Evolutionary conservation across 1,284 basidiomycete genomes (phyloP).

Genomic region (Paramarasmius palmivorus): DNA sequence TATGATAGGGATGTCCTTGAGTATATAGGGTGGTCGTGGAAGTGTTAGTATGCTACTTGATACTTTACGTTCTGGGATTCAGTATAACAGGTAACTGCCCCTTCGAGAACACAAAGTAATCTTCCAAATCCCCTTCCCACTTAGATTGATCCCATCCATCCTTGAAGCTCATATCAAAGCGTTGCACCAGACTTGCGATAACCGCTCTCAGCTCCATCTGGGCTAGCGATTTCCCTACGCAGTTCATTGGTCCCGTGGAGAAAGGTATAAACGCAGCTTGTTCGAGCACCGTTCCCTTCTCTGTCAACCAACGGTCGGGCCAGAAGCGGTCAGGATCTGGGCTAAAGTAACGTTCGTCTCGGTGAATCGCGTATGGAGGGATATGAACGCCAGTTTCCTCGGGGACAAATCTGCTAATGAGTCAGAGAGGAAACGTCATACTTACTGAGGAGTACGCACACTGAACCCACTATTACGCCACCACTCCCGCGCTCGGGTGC

Average conservation of each 20-base stretch:
- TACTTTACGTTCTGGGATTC: too few relatives aligned
- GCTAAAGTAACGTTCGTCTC: conserved; percentile 7
- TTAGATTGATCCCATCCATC: too few relatives aligned
- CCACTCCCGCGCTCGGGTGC: conserved; percentile 15
- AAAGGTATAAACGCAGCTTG: conserved; percentile 23
- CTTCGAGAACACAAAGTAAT: too few relatives aligned
- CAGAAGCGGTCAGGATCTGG: conserved; percentile 4
- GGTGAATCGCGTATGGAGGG: conserved; percentile 11
- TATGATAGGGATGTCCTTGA: too few relatives aligned
- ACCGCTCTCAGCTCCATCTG: conserved; percentile 2
- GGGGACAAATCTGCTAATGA: conserved; percentile 16
- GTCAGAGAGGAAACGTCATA: too few relatives aligned
- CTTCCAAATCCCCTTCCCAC: too few relatives aligned
- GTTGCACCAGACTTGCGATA: neutral
- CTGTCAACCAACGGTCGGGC: conserved; percentile 8
- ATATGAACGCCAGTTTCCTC: conserved; percentile 24
- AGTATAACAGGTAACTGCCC: too few relatives aligned
- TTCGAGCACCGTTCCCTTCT: conserved; percentile 8
- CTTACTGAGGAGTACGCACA: conserved; percentile 17
- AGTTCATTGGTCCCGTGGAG: conserved; percentile 25
- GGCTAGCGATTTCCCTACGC: conserved; percentile 27
- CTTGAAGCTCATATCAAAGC: neutral
- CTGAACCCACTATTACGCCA: conserved; percentile 20
- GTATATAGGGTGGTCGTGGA: too few relatives aligned
- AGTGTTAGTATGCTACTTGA: too few relatives aligned